These are phyloP conservation scores for Beauveria caledonica DNA, from an alignment of 2,329 filamentous ascomycete species.

Conservation along the genomic window DNA sequence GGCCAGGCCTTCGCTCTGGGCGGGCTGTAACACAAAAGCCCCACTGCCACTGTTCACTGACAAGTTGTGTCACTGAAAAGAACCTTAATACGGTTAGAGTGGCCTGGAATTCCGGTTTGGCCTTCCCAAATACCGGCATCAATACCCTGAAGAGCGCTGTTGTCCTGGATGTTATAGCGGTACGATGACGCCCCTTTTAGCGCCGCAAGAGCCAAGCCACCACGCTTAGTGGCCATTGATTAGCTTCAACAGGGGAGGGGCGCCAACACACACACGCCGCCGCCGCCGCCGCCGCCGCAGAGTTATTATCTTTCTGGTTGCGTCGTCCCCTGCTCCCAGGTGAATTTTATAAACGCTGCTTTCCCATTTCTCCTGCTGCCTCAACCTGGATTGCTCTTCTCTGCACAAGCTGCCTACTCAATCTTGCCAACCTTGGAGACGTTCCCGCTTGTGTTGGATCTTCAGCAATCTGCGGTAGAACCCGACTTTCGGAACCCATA, in stretches of 20 bases:
- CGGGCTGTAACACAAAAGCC: background rate
- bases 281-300: background rate
- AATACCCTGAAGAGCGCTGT: background rate
- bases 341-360: slow-evolving; percentile 1
- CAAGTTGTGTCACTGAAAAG: no score
- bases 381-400: background rate
- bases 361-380: background rate
- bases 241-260: slow-evolving; percentile 3
- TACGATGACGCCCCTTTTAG: background rate
- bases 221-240: background rate
- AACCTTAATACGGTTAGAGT: no score
- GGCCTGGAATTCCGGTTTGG: no score
- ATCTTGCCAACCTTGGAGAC: background rate
- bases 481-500: background rate
- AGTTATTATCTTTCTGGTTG: background rate
- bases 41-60: background rate
- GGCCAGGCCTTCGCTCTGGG: background rate
- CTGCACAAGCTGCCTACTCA: background rate
- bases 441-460: background rate
- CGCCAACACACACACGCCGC: slow-evolving; percentile 4
- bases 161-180: background rate
- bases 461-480: background rate
- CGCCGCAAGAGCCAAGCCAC: background rate
- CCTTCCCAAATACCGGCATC: no score
- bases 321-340: slow-evolving; percentile 10